Base-by-base conservation (phyloP, 2,329 filamentous ascomycete species). In the Neocucurbitaria cava region DNA sequence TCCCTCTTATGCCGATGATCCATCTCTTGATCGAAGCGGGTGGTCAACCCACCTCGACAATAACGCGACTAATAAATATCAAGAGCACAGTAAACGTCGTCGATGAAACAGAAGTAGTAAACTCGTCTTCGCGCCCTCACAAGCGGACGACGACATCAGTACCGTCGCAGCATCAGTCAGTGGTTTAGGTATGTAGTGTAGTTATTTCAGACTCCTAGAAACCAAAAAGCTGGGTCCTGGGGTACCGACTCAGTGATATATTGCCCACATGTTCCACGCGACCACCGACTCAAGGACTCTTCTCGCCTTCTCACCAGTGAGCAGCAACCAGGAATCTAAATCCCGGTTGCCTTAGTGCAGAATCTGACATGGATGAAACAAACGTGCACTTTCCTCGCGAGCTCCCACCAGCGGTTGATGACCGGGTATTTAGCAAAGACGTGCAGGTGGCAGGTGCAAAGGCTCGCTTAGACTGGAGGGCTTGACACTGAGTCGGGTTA, bases 361-460 rank as follows among this genome's bases (percentile, higher is more conserved):
- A 17, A n/a, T n/a, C 11, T 30, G 41, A 17, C 41, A 43, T 30
- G 41, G 41, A 30, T 43, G 24, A 43, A 43, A 6, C 41, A 30
- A 18, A 43, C 36, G 36, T 40, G 31, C 31, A 35, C 31, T 13
- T 4, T 41, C 44, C 9, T 28, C 42, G 43, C 21, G 21, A 38
- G 43, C 43, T 33, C 40, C 45, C 28, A n/a, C 18, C 20, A 42
- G 48, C 53, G 46, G 39, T 53, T 59, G 56, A 56, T 47, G 53
- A 52, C 56, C 56, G 53, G 56, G 53, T 59, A 56, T 56, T 48
- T 56, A 49, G n/a, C n/a, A n/a, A 49, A 44, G 36, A 18, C 23
- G 30, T 48, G 46, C 52, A 44, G n/a, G n/a, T n/a, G n/a, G n/a
- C n/a, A n/a, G n/a, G n/a, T n/a, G n/a, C n/a, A n/a, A n/a, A n/a